Evolutionary conservation across 768 basidiomycete genomes (phyloP), one percentile per base, ranked within the genome.

Genomic region (Lentinula raphanica): DNA sequence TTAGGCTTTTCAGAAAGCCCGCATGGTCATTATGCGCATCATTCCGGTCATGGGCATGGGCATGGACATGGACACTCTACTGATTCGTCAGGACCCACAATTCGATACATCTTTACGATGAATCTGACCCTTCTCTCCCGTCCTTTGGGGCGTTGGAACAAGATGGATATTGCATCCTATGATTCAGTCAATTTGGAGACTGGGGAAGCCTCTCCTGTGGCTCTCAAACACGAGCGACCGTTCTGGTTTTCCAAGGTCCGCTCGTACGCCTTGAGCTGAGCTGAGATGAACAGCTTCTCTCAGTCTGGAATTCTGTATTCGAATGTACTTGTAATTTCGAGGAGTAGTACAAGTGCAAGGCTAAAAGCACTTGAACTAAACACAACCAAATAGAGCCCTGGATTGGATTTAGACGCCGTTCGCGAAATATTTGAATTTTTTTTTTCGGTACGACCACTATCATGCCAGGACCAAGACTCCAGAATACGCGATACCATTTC

Each of bases 221-320:
- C 83, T 9, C 72, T 94, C 63, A 92, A 90, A 66, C 85, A 94
- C 63, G 92, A 94, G 68, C 79, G 90, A 56, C 84, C 92, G n/a
- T 96, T 92, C 69, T 94, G 90, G 86, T 97, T 97, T 72, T 94
- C 92, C 40, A 94, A 90, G 71, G 91, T 94, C 63, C 79, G 80
- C 67, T 92, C 88, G 40, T 92, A 86, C 61, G 58, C 39, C 23
- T 21, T 44, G 21, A 44, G 1, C 21, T 44, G 42, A 49, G 15
- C 13, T 8, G n/a, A 46, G 2, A 15, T 36, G 9, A 9, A 7
- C 39, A 40, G 39, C 15, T n/a, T 17, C 19, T 3, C 15, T 19
- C 19, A 8, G 39, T 17, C n/a, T n/a, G 7, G 39, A 40, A 19
- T 40, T 7, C 17, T 40, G 39, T 40, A 40, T n/a, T 25, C 11